These are phyloP conservation scores for Epichloe hybrida DNA, from an alignment of 2,329 filamentous ascomycete species.

Conservation along the genomic window DNA sequence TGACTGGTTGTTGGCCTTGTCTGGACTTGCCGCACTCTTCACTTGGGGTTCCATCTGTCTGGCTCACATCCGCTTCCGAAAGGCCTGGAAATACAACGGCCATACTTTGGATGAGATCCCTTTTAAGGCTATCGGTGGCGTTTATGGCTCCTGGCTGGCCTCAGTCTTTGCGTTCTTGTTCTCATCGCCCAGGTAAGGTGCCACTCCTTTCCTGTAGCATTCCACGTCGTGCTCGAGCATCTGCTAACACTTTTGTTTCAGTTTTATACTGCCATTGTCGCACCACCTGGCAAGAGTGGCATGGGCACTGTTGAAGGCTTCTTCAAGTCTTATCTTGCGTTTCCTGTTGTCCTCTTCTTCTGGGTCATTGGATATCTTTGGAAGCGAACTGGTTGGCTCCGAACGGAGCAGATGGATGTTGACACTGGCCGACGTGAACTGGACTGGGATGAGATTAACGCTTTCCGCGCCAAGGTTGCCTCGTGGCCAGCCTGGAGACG, in stretches of 20 bases:
- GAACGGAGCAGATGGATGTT: constrained; percentile 48
- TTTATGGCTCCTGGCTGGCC: constrained; percentile 51
- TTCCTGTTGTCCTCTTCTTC: constrained; percentile 41
- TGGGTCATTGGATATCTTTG: constrained; percentile 47
- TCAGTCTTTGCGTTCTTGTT: constrained; percentile 41
- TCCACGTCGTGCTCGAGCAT: neutral
- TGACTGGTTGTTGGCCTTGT: constrained; percentile 48
- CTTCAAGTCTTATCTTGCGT: constrained; percentile 41
- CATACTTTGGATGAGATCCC: constrained; percentile 53
- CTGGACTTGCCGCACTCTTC: constrained; percentile 47
- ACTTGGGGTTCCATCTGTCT: constrained; percentile 52
- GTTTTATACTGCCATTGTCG: constrained; percentile 37
- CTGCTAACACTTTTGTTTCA: constrained; percentile 7
- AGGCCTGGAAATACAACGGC: constrained; percentile 44
- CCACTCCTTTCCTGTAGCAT: too few relatives aligned
- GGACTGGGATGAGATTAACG: constrained; percentile 51
- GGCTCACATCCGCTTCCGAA: constrained; percentile 51
- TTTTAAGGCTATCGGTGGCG: constrained; percentile 45
- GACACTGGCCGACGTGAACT: constrained; percentile 52
- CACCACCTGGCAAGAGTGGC: constrained; percentile 18
- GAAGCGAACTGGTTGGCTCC: constrained; percentile 51
- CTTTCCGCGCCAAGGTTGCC: constrained; percentile 34
- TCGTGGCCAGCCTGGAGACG: constrained; percentile 38
- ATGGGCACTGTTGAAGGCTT: constrained; percentile 33
- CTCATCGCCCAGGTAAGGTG: constrained; percentile 37